Evolutionary conservation across 2,329 filamentous ascomycete species (phyloP).

Genomic region (Tolypocladium cylindrosporum): DNA sequence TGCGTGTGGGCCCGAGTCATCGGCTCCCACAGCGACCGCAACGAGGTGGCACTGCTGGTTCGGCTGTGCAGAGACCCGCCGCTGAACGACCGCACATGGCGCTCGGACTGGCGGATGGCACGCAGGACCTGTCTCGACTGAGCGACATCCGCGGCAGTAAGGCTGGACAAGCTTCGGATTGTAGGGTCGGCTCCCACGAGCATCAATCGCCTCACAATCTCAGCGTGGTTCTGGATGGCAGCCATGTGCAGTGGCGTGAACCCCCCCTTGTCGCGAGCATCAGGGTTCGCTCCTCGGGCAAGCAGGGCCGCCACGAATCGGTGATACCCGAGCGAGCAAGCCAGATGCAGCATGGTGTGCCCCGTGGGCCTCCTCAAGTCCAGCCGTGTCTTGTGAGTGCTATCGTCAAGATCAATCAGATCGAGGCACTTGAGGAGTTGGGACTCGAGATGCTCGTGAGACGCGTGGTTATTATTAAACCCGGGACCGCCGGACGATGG

Average conservation of each 20-base stretch:
- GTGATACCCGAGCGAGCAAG: constrained; percentile 63
- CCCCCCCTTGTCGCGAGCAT: constrained; percentile 66
- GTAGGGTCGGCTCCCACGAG: constrained; percentile 63
- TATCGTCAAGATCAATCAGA: constrained; percentile 69
- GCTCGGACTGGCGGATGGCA: constrained; percentile 51
- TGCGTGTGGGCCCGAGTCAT: constrained; percentile 23
- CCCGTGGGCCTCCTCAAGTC: constrained; percentile 58
- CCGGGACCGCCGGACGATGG: constrained; percentile 33
- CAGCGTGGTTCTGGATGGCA: constrained; percentile 62
- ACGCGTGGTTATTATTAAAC: constrained; percentile 32
- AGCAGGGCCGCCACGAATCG: constrained; percentile 69
- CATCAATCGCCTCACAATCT: constrained; percentile 68
- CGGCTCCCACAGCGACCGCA: constrained; percentile 58
- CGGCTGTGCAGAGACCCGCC: constrained; percentile 49
- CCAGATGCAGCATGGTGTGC: constrained; percentile 73
- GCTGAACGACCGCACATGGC: constrained; percentile 57
- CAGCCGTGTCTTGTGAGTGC: constrained; percentile 53
- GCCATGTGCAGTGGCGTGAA: constrained; percentile 79
- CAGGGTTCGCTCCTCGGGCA: constrained; percentile 66
- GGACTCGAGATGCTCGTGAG: constrained; percentile 48
- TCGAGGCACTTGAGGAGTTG: constrained; percentile 67
- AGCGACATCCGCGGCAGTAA: constrained; percentile 62
- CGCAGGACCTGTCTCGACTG: constrained; percentile 53
- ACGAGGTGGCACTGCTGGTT: constrained; percentile 56
- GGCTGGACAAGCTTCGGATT: constrained; percentile 58